A percentile compares a stretch with the other conserved stretches of the same genome.
Conservation (phyloP, 2,329 filamentous ascomycete genomes). For the Epichloe gansuensis region DNA sequence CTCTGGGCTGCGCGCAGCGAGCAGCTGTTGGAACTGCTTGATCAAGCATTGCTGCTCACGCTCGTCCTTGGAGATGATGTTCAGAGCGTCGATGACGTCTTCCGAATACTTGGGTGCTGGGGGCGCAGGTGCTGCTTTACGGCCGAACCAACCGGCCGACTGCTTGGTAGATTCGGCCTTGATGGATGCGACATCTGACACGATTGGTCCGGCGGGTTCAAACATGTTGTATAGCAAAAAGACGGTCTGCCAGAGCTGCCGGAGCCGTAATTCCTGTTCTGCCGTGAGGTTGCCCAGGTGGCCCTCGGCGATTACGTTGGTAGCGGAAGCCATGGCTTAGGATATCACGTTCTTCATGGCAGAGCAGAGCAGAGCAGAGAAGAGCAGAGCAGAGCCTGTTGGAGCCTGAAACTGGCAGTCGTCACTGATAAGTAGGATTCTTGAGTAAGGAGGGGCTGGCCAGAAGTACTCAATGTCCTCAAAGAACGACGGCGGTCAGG, state of each 20-base stretch:
- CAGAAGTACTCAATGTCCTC: no score
- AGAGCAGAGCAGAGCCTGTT: no score
- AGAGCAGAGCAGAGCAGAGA: no score
- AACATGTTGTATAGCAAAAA: conserved; percentile 2
- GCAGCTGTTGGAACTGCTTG: background rate
- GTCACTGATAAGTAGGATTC: no score
- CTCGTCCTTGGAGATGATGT: background rate
- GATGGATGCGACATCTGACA: background rate
- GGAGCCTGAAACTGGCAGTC: no score
- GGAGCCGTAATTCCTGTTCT: background rate
- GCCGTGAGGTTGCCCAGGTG: conserved; percentile 3
- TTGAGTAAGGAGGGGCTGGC: no score
- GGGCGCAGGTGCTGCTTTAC: background rate
- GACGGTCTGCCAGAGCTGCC: background rate
- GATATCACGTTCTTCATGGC: background rate
- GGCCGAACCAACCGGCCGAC: background rate
- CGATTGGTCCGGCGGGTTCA: background rate
- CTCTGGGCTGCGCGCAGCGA: background rate
- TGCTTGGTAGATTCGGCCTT: background rate
- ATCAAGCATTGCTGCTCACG: background rate
- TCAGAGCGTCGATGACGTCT: background rate
- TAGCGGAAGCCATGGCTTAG: background rate
- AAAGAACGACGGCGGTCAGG: no score
- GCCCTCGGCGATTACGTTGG: background rate
- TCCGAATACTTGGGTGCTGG: background rate